Evolutionary conservation across 371 early-diverging fungal genomes (phyloP).

Genomic region (Phascolomyces articulosus): DNA sequence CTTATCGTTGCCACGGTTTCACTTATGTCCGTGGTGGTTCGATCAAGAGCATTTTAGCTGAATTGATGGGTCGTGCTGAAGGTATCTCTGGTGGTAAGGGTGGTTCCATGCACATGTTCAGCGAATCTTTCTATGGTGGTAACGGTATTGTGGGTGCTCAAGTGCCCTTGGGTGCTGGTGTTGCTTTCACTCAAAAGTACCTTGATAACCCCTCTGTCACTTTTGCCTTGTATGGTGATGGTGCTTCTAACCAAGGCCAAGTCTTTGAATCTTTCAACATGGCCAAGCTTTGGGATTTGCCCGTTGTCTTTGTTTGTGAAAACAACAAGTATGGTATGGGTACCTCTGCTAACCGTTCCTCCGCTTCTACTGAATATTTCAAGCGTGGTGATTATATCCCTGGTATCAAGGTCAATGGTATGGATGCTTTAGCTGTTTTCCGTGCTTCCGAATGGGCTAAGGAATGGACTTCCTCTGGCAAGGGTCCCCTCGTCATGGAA

Average conservation of each 20-base stretch:
- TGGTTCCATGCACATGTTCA: conserved; percentile 99
- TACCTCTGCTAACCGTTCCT: conserved; percentile 89
- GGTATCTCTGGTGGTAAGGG: conserved; percentile 99
- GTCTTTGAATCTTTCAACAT: conserved; percentile 99
- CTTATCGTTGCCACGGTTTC: conserved; percentile 99
- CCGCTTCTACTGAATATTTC: conserved; percentile 94
- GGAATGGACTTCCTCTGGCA: conserved; percentile 81
- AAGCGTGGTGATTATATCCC: conserved; percentile 97
- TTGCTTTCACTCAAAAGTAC: conserved; percentile 98
- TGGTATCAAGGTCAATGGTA: conserved; percentile 87
- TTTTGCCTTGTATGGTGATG: conserved; percentile 98
- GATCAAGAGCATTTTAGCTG: conserved; percentile 78
- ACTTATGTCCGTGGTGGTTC: conserved; percentile 90
- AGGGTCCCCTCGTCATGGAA: conserved; percentile 97
- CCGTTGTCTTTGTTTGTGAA: conserved; percentile 97
- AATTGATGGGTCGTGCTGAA: conserved; percentile 85
- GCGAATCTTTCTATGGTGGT: conserved; percentile 97
- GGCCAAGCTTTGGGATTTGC: conserved; percentile 99
- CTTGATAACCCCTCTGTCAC: conserved; percentile 76
- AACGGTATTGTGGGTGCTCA: conserved; percentile 99
- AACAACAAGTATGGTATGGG: conserved; percentile 99
- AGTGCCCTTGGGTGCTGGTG: conserved; percentile 97
- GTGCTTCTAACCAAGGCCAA: conserved; percentile 99
- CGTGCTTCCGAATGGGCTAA: conserved; percentile 86
- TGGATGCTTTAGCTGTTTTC: conserved; percentile 94